Conservation (phyloP, 495 filamentous ascomycete species). For the Hypoxylon subgilvum region DNA sequence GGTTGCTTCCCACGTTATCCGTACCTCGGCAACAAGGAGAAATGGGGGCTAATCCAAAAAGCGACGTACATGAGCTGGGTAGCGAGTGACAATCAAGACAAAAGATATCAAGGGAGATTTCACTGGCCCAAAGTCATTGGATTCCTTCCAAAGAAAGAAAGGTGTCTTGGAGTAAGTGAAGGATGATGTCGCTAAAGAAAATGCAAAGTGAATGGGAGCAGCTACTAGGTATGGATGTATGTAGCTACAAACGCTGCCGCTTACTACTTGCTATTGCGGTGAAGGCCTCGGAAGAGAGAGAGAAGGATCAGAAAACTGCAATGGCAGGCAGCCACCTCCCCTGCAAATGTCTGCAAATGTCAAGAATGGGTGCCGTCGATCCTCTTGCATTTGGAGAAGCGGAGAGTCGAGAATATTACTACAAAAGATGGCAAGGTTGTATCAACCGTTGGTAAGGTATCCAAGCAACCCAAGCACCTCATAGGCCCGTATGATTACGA, state of each 20-base stretch:
- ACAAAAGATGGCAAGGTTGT: not conserved
- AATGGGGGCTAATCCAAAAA: too few relatives aligned
- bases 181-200: too few relatives aligned
- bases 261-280: too few relatives aligned
- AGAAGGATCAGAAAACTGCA: too few relatives aligned
- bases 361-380: conserved; percentile 2
- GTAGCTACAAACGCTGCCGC: too few relatives aligned
- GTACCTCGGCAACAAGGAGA: not conserved
- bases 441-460: conserved; percentile 7
- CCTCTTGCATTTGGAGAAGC: conserved; percentile 4
- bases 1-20: not conserved
- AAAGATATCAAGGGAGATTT: too few relatives aligned
- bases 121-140: too few relatives aligned
- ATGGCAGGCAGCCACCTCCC: conserved; percentile 11
- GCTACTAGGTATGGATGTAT: too few relatives aligned
- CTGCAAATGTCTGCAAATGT: not conserved
- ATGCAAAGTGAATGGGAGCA: too few relatives aligned
- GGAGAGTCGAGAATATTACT: conserved; percentile 9
- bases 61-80: too few relatives aligned
- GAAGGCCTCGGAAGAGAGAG: too few relatives aligned
- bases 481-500: conserved; percentile 13
- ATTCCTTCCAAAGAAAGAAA: not conserved
- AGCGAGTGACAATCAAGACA: too few relatives aligned
- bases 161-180: not conserved
- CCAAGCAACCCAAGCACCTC: not conserved